Percentiles rank a stretch among this genome's conserved stretches.
phyloP scores from a whole-genome alignment of 257 asterid species.

The Lavandula angustifolia region DNA sequence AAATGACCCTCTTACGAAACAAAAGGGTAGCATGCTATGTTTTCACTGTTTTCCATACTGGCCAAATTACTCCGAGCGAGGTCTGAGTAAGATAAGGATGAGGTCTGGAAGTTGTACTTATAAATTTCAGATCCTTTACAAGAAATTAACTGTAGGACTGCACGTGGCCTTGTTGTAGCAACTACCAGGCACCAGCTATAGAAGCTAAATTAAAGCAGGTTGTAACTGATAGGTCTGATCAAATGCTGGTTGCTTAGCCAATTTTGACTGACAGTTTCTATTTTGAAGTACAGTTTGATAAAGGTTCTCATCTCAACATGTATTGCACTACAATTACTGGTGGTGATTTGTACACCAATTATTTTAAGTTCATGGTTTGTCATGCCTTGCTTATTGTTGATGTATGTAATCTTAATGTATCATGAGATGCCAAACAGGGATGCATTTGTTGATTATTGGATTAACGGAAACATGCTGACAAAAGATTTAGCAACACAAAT shows the following conservation, averaged over 20 bases:
- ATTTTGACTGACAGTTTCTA: not conserved
- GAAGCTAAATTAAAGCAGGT: not conserved
- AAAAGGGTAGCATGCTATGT: too few relatives aligned
- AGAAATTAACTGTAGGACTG: too few relatives aligned
- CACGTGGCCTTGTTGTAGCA: not conserved
- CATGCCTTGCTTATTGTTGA: conserved; percentile 22
- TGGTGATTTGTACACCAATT: conserved; percentile 25
- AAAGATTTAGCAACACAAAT: conserved; percentile 72
- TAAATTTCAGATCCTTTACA: not conserved
- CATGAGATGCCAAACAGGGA: conserved; percentile 57
- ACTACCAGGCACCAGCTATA: not conserved
- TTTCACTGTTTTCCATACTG: too few relatives aligned
- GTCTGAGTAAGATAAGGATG: not conserved
- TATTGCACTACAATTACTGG: conserved; percentile 8
- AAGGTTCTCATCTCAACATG: not conserved
- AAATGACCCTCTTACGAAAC: too few relatives aligned
- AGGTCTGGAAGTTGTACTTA: not conserved
- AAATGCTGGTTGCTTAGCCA: too few relatives aligned
- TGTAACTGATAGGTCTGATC: too few relatives aligned
- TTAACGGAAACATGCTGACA: conserved; percentile 70
- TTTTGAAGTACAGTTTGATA: conserved; percentile 11
- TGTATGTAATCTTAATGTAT: conserved; percentile 30
- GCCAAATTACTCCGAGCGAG: too few relatives aligned
- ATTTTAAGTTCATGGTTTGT: conserved; percentile 11
- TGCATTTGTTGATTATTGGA: conserved; percentile 84